phyloP scores from a whole-genome alignment of 371 early-diverging fungal genomes.

The Antonospora locustae region DNA sequence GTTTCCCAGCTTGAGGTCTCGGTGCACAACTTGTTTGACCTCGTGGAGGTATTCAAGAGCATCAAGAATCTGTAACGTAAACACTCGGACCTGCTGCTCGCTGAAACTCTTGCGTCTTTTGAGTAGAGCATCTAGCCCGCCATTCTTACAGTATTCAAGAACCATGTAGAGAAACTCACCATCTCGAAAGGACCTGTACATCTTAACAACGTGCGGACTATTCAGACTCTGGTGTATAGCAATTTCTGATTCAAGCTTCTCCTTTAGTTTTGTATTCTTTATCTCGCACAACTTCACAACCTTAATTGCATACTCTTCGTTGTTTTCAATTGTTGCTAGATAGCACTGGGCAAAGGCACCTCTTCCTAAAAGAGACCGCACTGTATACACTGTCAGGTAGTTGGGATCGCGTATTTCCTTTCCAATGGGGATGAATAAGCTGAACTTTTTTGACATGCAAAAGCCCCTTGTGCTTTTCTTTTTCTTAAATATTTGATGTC shows the following conservation, averaged over 20 bases:
- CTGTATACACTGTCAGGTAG: conserved; percentile 25
- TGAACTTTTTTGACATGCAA: too few species aligned
- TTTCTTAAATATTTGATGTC: too few species aligned
- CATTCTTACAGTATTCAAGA: conserved; percentile 77
- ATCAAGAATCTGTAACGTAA: conserved; percentile 65
- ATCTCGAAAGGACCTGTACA: conserved; percentile 71
- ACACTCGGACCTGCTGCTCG: conserved; percentile 73
- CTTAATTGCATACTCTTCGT: conserved; percentile 61
- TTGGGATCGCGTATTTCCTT: conserved; percentile 40
- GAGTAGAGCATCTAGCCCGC: conserved; percentile 66
- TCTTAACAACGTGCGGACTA: conserved; percentile 71
- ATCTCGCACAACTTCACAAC: conserved; percentile 56
- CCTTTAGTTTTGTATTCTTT: conserved; percentile 34
- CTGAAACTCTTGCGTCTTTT: conserved; percentile 63
- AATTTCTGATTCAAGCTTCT: conserved; percentile 63
- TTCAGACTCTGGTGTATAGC: conserved; percentile 64
- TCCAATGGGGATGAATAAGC: conserved; percentile 33
- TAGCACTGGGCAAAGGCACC: conserved; percentile 76
- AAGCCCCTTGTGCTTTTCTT: too few species aligned
- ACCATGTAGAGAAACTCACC: conserved; percentile 71
- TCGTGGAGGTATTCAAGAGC: conserved; percentile 73
- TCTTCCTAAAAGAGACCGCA: conserved; percentile 57
- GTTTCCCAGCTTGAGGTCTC: conserved; percentile 90
- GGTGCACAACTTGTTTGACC: conserved; percentile 65
- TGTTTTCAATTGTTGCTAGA: conserved; percentile 56